Conservation (phyloP, 805 yeast genomes). For the Schwanniomyces polymorphus region DNA sequence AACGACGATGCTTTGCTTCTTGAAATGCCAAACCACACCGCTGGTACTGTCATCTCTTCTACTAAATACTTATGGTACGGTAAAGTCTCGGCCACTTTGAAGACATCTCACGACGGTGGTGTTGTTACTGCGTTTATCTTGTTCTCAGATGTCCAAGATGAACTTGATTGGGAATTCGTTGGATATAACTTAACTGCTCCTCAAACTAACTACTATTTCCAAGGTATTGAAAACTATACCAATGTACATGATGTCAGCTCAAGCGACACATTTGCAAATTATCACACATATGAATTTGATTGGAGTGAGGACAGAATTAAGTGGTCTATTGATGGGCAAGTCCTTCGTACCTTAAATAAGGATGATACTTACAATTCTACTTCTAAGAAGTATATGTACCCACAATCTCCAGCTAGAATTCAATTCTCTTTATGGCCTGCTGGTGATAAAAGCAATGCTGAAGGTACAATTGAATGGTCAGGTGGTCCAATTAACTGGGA, state of each 20-base stretch:
- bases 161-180: constrained; percentile 83
- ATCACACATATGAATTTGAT: constrained; percentile 75
- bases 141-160: constrained; percentile 85
- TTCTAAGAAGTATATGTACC: constrained; percentile 52
- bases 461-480: constrained; percentile 78
- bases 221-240: constrained; percentile 69
- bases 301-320: constrained; percentile 72
- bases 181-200: constrained; percentile 69
- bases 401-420: constrained; percentile 74
- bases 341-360: constrained; percentile 63
- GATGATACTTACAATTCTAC: constrained; percentile 66
- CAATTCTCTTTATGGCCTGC: constrained; percentile 81
- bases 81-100: constrained; percentile 64
- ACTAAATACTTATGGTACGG: constrained; percentile 89
- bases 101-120: constrained; percentile 75
- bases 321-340: constrained; percentile 74
- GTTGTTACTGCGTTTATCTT: constrained; percentile 82
- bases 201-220: constrained; percentile 79
- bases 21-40: constrained; percentile 75
- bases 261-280: constrained; percentile 62
- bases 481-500: constrained; percentile 89
- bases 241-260: constrained; percentile 48
- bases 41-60: constrained; percentile 81
- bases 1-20: constrained; percentile 54
- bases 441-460: constrained; percentile 53